Evolutionary conservation across 176 grass and related monocot species (phyloP).

Genomic region (Panicum miliaceum): DNA sequence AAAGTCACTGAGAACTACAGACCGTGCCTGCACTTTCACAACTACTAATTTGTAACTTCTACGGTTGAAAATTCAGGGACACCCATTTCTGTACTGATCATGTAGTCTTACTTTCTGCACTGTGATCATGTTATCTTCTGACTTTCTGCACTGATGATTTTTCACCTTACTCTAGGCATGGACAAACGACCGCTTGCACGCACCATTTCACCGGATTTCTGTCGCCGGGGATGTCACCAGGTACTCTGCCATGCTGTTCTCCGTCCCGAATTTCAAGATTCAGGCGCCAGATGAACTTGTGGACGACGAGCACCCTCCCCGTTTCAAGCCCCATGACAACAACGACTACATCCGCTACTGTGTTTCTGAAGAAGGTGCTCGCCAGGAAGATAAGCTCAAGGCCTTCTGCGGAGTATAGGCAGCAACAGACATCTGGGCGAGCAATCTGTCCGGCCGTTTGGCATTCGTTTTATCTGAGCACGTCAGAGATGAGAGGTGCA

Average conservation of each 20-base stretch:
- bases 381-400: conserved; percentile 54
- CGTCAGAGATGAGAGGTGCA: neutral
- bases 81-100: neutral
- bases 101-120: neutral
- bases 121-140: neutral
- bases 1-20: neutral
- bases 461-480: neutral
- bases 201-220: conserved; percentile 56
- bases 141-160: neutral
- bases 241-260: conserved; percentile 73
- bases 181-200: conserved; percentile 56
- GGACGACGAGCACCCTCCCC: conserved; percentile 58
- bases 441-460: neutral
- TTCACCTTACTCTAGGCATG: conserved; percentile 57
- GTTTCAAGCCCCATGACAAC: conserved; percentile 51
- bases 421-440: too few relatives aligned
- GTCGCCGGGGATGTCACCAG: conserved; percentile 54
- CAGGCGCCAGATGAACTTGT: conserved; percentile 59
- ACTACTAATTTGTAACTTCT: neutral
- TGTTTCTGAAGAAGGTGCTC: neutral
- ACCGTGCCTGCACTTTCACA: neutral
- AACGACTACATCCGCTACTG: conserved; percentile 43
- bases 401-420: conserved; percentile 47
- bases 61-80: neutral
- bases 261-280: conserved; percentile 21